Base-by-base conservation (phyloP, 2,329 filamentous ascomycete species). In the Spiromastix sp. region DNA sequence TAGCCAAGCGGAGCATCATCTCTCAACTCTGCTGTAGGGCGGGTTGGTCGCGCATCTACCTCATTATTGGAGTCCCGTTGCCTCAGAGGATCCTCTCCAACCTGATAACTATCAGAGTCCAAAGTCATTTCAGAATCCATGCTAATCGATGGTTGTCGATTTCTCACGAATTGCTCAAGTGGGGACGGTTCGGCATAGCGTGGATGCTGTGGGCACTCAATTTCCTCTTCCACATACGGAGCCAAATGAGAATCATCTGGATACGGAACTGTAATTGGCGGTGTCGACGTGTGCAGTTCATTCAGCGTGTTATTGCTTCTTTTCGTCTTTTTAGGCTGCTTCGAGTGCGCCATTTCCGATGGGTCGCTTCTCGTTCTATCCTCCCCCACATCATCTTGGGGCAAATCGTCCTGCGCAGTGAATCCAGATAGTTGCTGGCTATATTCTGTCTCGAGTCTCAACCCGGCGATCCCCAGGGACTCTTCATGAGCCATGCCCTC, bases 181-280 rank as follows among this genome's bases (percentile, higher is more conserved):
- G 60, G 58, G 2, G 60, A 61, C 3, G 51, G 49, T 9, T 50
- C 51, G 9, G 56, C 36, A 34, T 59, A 56, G 16, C 58, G 54
- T 25, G 57, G 56, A 33, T 58, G 55, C 38, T 60, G 54, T 11
- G 55, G 55, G 26, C 50, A 61, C 27, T 44, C 49, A 25, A 51
- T 41, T 33, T 55, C 47, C 25, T 56, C 47, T 13, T 35, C 30
- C 30, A 37, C 36, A 29, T 42, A 42, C 3, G 41, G 16, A 12
- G 19, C 19, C 18, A 13, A 19, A 24, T 42, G 38, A 12, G 45
- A 42, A 25, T 61, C 56, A 43, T 57, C 55, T 32, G 50, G 42
- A 36, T 59, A 56, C 30, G 63, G 63, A n/a, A 67, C 64, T 32
- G 57, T 55, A 34, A 67, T 63, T 20, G 62, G 62, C 40, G 60